These are phyloP conservation scores for Cutaneotrichosporon sp. DNA, from an alignment of 1,284 basidiomycete species.

Conservation along the genomic window DNA sequence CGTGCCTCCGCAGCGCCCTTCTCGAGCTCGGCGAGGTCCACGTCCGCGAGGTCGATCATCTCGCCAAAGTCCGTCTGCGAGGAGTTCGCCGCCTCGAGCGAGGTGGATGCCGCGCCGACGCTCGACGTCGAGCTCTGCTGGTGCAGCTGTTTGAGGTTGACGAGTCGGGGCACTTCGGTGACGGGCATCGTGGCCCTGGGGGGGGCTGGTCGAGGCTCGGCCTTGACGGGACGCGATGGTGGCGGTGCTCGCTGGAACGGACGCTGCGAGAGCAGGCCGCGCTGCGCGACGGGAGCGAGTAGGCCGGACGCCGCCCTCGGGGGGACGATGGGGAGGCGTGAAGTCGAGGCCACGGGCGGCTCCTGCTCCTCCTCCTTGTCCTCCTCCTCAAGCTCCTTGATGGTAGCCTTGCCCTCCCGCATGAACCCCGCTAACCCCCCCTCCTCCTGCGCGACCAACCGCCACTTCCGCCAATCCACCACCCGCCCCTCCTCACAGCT, in stretches of 20 bases:
- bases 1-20: too few relatives aligned
- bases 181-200: neutral
- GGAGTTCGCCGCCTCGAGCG: neutral
- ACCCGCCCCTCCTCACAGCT: conserved; percentile 67
- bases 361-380: neutral
- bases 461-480: conserved; percentile 51
- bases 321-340: neutral
- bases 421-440: conserved; percentile 37
- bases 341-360: neutral
- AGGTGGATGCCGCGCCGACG: neutral
- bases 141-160: neutral
- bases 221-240: neutral
- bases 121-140: neutral
- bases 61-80: conserved; percentile 8
- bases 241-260: neutral
- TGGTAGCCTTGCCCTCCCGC: neutral
- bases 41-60: neutral
- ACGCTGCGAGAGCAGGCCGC: neutral
- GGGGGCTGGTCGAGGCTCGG: neutral
- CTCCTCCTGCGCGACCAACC: conserved; percentile 25
- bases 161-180: neutral
- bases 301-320: neutral
- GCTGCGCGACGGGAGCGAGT: neutral
- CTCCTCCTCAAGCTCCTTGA: neutral
- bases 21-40: neutral